These are phyloP conservation scores for Pseudoscleropodium purum DNA, from an alignment of 225 moss, liverwort and hornwort genomes.

Conservation along the genomic window DNA sequence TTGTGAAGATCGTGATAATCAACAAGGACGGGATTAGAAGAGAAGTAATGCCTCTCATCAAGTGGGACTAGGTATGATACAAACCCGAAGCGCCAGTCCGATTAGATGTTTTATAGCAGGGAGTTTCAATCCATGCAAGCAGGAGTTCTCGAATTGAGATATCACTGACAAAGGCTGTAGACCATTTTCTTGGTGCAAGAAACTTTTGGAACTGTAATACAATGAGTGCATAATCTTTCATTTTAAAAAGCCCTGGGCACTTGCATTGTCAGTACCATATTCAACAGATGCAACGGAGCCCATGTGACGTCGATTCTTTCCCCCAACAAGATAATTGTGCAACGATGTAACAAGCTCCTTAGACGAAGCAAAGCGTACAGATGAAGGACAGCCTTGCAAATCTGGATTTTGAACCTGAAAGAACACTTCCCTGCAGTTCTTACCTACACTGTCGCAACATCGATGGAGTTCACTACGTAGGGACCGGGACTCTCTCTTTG, in stretches of 20 bases:
- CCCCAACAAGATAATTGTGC: neutral
- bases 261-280: neutral
- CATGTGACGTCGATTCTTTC: neutral
- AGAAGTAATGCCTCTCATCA: conserved; percentile 19
- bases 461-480: neutral
- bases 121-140: neutral
- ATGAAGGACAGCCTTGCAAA: neutral
- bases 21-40: conserved; percentile 21
- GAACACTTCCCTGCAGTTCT: neutral
- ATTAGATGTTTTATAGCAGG: neutral
- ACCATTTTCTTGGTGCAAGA: neutral
- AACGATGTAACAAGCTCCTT: neutral
- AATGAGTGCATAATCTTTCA: neutral
- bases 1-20: conserved; percentile 27
- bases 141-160: neutral
- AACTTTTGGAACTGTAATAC: neutral
- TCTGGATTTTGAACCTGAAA: neutral
- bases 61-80: conserved; percentile 9
- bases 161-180: neutral
- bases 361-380: neutral
- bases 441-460: neutral
- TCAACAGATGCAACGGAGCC: neutral
- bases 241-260: neutral
- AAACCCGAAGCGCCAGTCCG: neutral
- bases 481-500: neutral